Evolutionary conservation across 176 grass and related monocot species (phyloP).

Genomic region (Musa itinerans): DNA sequence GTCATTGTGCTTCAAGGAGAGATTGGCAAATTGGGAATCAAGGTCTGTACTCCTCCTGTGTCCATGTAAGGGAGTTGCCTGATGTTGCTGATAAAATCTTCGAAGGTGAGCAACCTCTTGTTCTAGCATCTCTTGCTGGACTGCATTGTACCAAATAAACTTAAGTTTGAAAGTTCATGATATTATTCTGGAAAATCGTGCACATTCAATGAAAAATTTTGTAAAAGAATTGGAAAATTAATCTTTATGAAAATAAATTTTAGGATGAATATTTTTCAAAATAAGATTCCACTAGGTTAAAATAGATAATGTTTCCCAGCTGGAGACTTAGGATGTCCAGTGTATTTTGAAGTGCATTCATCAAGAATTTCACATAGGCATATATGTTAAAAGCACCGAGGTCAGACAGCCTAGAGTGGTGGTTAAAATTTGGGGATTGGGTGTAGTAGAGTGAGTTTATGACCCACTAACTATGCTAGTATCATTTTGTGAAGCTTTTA

Average conservation of each 20-base stretch:
- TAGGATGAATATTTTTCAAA: too few species aligned
- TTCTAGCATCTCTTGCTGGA: slow-evolving; percentile 99
- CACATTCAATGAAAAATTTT: background rate
- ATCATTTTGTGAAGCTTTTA: too few species aligned
- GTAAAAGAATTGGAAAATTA: background rate
- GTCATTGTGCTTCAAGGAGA: slow-evolving; percentile 90
- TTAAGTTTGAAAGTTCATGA: slow-evolving; percentile 18
- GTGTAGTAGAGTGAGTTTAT: too few species aligned
- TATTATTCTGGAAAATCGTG: slow-evolving; percentile 2
- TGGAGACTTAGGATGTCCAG: background rate
- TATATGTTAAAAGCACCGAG: background rate
- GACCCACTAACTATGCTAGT: too few species aligned
- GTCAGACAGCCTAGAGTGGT: too few species aligned
- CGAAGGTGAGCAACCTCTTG: slow-evolving; percentile 66
- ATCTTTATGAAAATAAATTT: background rate
- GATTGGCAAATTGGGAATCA: slow-evolving; percentile 67
- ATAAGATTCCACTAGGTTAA: background rate
- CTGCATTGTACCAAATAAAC: slow-evolving; percentile 39
- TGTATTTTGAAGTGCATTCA: too few species aligned
- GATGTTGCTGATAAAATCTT: slow-evolving; percentile 66
- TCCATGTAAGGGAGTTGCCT: slow-evolving; percentile 32
- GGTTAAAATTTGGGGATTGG: too few species aligned
- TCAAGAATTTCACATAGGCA: background rate
- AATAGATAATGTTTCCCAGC: background rate
- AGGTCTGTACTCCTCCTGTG: slow-evolving; percentile 80